Evolutionary conservation across 2,329 filamentous ascomycete species (phyloP).

Genomic region (Penicillium sp.): DNA sequence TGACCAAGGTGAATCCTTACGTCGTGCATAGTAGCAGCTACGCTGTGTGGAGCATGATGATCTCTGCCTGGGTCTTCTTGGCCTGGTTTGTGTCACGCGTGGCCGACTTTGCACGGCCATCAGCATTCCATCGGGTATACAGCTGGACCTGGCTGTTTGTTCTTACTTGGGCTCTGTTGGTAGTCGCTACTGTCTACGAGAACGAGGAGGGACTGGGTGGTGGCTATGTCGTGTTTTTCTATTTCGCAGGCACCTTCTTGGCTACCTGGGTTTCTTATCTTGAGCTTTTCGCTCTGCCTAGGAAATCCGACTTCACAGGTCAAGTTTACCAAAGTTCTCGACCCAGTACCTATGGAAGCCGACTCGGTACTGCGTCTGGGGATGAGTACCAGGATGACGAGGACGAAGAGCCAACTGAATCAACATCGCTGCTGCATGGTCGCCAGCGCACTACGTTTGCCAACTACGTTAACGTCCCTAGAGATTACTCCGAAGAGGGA

Average conservation of each 20-base stretch:
- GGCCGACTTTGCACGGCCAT: slow-evolving; percentile 74
- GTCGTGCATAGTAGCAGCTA: slow-evolving; percentile 89
- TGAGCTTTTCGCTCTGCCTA: slow-evolving; percentile 72
- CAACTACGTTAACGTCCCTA: slow-evolving; percentile 45
- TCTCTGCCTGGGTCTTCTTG: slow-evolving; percentile 71
- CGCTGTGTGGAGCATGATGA: slow-evolving; percentile 80
- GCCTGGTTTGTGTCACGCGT: slow-evolving; percentile 79
- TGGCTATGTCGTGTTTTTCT: slow-evolving; percentile 76
- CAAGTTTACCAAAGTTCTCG: slow-evolving; percentile 46
- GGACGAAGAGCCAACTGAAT: slow-evolving; percentile 48
- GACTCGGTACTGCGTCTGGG: slow-evolving; percentile 41
- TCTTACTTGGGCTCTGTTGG: slow-evolving; percentile 66
- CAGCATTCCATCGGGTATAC: slow-evolving; percentile 78
- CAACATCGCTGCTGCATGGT: slow-evolving; percentile 52
- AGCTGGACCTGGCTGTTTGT: slow-evolving; percentile 77
- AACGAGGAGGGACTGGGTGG: slow-evolving; percentile 66
- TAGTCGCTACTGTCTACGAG: slow-evolving; percentile 68
- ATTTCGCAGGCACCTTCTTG: slow-evolving; percentile 69
- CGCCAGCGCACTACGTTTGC: slow-evolving; percentile 52
- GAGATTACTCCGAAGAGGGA: slow-evolving; percentile 26
- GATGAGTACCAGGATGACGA: slow-evolving; percentile 33
- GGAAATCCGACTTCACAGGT: slow-evolving; percentile 64
- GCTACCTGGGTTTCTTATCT: slow-evolving; percentile 69
- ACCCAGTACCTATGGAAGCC: slow-evolving; percentile 36
- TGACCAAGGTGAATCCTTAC: slow-evolving; percentile 79